A percentile compares a stretch with the other conserved stretches of the same genome.
Conservation (phyloP, 345 rosid genomes). For the Microcos paniculata region DNA sequence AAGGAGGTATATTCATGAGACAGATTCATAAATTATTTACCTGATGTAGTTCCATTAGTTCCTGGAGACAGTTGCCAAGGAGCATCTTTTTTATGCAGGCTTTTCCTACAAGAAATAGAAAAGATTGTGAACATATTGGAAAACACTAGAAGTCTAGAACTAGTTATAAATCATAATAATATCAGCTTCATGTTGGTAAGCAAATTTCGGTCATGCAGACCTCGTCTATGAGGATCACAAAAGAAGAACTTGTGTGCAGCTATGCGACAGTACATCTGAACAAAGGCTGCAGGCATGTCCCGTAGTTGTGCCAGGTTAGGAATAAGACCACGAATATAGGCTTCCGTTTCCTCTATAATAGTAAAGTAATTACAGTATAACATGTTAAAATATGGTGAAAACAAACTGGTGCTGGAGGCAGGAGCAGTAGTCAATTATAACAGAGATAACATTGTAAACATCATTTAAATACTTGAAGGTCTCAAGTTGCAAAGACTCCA, state of each 20-base stretch:
- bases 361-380: too few relatives aligned
- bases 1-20: neutral
- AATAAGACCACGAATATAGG: conserved; percentile 87
- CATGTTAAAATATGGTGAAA: neutral
- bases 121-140: neutral
- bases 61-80: conserved; percentile 98
- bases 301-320: conserved; percentile 95
- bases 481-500: conserved; percentile 9
- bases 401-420: neutral
- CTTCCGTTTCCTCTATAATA: conserved; percentile 87
- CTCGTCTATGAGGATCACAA: conserved; percentile 98
- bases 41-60: conserved; percentile 99
- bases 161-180: neutral
- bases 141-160: neutral
- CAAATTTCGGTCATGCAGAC: conserved; percentile 33
- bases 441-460: neutral
- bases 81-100: conserved; percentile 96
- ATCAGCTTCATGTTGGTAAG: neutral
- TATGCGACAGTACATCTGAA: conserved; percentile 90
- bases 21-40: conserved; percentile 31
- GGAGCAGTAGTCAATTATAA: neutral
- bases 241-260: conserved; percentile 98
- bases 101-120: conserved; percentile 54
- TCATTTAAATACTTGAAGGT: conserved; percentile 7
- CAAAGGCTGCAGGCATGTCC: conserved; percentile 87